phyloP scores from a whole-genome alignment of 257 asterid genomes.

The Solanum verrucosum region DNA sequence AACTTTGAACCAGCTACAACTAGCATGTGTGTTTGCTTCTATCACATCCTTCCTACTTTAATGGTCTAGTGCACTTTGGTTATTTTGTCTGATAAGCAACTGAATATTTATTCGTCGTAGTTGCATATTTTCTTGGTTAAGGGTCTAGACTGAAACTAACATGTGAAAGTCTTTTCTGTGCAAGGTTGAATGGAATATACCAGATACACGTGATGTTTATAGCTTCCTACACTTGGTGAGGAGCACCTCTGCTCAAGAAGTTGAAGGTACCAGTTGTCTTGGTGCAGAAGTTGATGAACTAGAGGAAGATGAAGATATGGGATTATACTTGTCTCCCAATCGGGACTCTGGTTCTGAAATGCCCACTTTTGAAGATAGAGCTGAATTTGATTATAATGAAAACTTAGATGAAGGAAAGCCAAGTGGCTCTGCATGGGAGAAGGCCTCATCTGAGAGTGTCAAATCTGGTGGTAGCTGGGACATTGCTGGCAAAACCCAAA shows the following conservation, averaged over 20 bases:
- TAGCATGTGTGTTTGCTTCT: background rate
- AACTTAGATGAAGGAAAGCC: background rate
- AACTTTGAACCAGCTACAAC: background rate
- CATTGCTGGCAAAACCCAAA: background rate
- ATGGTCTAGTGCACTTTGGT: background rate
- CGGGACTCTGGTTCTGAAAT: conserved; percentile 52
- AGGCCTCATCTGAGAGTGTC: conserved; percentile 6
- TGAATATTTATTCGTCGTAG: background rate
- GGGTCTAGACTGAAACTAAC: background rate
- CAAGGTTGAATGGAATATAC: conserved; percentile 55
- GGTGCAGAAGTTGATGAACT: conserved; percentile 74
- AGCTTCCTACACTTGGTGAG: conserved; percentile 76
- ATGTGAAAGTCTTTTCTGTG: background rate
- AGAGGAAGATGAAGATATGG: conserved; percentile 51
- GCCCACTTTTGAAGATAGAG: conserved; percentile 70
- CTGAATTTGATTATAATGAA: conserved; percentile 32
- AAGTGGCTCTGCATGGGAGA: conserved; percentile 21
- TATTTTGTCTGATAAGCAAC: background rate
- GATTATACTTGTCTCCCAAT: conserved; percentile 55
- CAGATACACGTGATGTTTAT: conserved; percentile 60
- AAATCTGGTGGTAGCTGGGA: conserved; percentile 15
- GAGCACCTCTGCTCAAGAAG: conserved; percentile 40
- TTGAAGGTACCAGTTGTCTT: conserved; percentile 54
- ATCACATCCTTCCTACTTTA: background rate
- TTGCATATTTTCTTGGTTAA: background rate